Percentiles rank a stretch among this genome's conserved stretches.
Conservation (phyloP, 2,329 filamentous ascomycete species). For the Pseudogymnoascus pannorum region DNA sequence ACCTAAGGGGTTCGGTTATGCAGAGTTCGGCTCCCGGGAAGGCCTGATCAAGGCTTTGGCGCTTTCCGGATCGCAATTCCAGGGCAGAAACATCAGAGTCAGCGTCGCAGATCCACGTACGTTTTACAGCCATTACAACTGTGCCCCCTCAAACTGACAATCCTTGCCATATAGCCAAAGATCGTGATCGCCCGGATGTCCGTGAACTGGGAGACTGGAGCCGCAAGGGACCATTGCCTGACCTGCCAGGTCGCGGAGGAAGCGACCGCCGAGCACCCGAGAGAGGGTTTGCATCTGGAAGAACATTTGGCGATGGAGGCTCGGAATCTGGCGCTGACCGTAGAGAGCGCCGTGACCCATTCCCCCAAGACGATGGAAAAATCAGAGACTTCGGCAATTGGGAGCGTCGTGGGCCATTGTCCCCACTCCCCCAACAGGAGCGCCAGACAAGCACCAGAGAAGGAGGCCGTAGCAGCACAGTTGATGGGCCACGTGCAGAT, state of each 20-base stretch:
- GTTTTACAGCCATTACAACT: slow-evolving; percentile 34
- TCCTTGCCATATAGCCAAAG: slow-evolving; percentile 59
- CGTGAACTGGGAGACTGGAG: slow-evolving; percentile 88
- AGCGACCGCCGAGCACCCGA: slow-evolving; percentile 41
- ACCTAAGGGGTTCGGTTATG: slow-evolving; percentile 97
- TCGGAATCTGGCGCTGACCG: slow-evolving; percentile 52
- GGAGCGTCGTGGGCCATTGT: slow-evolving; percentile 89
- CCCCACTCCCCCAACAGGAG: slow-evolving; percentile 55
- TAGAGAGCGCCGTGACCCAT: slow-evolving; percentile 61
- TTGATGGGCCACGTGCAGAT: slow-evolving; percentile 52
- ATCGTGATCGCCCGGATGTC: slow-evolving; percentile 60
- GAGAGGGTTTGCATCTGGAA: slow-evolving; percentile 43
- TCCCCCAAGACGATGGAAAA: slow-evolving; percentile 64
- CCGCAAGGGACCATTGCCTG: slow-evolving; percentile 81
- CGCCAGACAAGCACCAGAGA: slow-evolving; percentile 44
- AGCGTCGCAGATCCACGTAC: slow-evolving; percentile 97
- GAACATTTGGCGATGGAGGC: slow-evolving; percentile 35
- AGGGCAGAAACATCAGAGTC: slow-evolving; percentile 83
- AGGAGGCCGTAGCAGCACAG: slow-evolving; percentile 49
- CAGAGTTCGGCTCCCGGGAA: slow-evolving; percentile 82
- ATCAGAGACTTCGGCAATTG: slow-evolving; percentile 78
- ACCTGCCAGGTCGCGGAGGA: slow-evolving; percentile 52
- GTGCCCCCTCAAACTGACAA: slow-evolving; percentile 24
- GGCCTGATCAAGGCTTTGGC: slow-evolving; percentile 86
- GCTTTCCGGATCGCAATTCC: slow-evolving; percentile 73